Conservation (phyloP, 768 basidiomycete species). For the Rhizopogon vulgaris region DNA sequence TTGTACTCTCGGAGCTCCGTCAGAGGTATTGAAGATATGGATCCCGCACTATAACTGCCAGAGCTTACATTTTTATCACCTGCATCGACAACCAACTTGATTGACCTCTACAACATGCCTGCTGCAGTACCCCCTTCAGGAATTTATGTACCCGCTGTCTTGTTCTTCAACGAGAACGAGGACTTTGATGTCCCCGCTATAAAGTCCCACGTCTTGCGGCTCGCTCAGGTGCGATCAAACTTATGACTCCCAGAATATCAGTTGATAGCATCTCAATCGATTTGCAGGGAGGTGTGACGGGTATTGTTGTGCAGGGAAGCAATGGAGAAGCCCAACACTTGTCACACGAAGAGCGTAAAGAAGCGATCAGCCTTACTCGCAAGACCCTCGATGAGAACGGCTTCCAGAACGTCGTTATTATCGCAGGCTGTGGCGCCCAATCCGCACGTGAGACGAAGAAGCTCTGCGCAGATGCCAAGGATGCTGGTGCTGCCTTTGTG, state of each 20-base stretch:
- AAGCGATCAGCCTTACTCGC: conserved; percentile 57
- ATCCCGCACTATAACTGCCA: background rate
- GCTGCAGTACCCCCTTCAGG: conserved; percentile 52
- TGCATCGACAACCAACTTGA: background rate
- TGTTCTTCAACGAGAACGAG: conserved; percentile 67
- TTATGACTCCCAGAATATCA: background rate
- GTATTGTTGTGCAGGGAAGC: conserved; percentile 67
- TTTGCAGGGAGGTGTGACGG: conserved; percentile 61
- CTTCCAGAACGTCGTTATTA: conserved; percentile 58
- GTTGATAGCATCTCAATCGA: conserved; percentile 2
- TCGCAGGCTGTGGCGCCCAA: conserved; percentile 82
- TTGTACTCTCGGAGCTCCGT: conserved; percentile 4
- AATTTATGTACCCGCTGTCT: conserved; percentile 71
- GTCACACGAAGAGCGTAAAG: conserved; percentile 64
- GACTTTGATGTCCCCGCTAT: conserved; percentile 65
- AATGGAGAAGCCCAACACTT: conserved; percentile 76
- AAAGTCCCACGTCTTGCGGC: conserved; percentile 62
- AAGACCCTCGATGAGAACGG: conserved; percentile 69
- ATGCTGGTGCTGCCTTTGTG: conserved; percentile 76
- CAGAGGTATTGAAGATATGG: background rate
- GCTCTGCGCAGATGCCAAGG: conserved; percentile 67
- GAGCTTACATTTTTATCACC: background rate
- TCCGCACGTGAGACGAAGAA: conserved; percentile 71
- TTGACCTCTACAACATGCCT: conserved; percentile 15
- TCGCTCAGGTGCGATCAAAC: conserved; percentile 51